phyloP scores from a whole-genome alignment of 2,329 filamentous ascomycete genomes.

The Paraphaeosphaeria sporulosa region DNA sequence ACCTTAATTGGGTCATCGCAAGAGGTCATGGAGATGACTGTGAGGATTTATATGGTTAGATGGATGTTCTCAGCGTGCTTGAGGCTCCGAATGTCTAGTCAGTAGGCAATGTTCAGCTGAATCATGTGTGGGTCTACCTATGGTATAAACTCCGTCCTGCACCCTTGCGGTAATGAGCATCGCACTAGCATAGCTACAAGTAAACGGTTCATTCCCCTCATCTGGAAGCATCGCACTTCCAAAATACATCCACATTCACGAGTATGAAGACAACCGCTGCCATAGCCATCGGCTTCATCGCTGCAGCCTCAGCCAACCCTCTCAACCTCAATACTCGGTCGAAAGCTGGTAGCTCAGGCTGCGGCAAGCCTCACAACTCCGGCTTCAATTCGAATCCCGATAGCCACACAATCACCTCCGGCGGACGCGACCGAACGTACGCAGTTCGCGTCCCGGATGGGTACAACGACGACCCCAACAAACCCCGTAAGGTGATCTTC shows the following conservation, averaged over 20 bases:
- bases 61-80: too few relatives aligned
- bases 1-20: too few relatives aligned
- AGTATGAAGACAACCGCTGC: slow-evolving; percentile 3
- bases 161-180: slow-evolving; percentile 10
- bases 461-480: slow-evolving; percentile 3
- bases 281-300: slow-evolving; percentile 2
- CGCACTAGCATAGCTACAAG: neutral
- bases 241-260: neutral
- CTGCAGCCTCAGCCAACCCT: neutral
- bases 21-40: too few relatives aligned
- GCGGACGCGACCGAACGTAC: slow-evolving; percentile 5
- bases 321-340: neutral
- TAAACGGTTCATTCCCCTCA: neutral
- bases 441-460: slow-evolving; percentile 10
- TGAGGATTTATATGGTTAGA: too few relatives aligned
- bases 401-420: slow-evolving; percentile 11
- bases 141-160: neutral
- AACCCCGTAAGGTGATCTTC: slow-evolving; percentile 11
- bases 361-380: slow-evolving; percentile 1
- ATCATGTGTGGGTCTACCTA: neutral
- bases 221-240: neutral
- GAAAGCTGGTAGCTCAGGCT: neutral
- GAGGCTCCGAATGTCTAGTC: too few relatives aligned
- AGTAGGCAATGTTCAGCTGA: neutral
- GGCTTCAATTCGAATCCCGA: slow-evolving; percentile 10